Conservation (phyloP, 257 asterid species). For the Linderniella brevidens region DNA sequence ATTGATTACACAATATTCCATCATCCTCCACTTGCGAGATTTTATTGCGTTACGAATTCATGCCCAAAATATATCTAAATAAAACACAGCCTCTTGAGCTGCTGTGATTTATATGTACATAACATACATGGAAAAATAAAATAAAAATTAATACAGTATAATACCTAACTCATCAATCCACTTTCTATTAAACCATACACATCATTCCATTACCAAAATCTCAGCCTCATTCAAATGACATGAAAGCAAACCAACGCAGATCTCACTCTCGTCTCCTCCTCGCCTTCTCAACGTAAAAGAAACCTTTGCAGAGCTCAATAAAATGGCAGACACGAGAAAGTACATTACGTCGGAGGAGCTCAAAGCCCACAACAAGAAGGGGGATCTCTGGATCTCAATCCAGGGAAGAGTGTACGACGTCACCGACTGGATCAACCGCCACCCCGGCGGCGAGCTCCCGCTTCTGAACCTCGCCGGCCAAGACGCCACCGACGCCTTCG, state of each 20-base stretch:
- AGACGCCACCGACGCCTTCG: slow-evolving; percentile 82
- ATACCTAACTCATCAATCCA: too few species aligned
- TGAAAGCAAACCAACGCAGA: not conserved
- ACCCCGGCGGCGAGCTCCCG: slow-evolving; percentile 80
- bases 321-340: slow-evolving; percentile 34
- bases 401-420: slow-evolving; percentile 85
- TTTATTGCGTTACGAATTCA: too few species aligned
- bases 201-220: too few species aligned
- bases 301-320: not conserved
- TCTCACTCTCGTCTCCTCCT: not conserved
- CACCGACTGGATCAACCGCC: slow-evolving; percentile 53
- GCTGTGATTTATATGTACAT: too few species aligned
- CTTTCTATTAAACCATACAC: too few species aligned
- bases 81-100: too few species aligned
- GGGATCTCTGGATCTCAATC: slow-evolving; percentile 89
- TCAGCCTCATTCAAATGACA: too few species aligned
- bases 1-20: too few species aligned
- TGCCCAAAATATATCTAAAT: too few species aligned
- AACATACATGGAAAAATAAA: too few species aligned
- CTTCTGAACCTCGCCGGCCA: slow-evolving; percentile 66
- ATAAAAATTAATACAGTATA: too few species aligned
- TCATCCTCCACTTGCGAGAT: too few species aligned
- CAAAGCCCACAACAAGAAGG: slow-evolving; percentile 46
- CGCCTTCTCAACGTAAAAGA: not conserved
- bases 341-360: slow-evolving; percentile 64